Conservation (phyloP, 306 rosid species). For the Trichosanthes truncata region DNA sequence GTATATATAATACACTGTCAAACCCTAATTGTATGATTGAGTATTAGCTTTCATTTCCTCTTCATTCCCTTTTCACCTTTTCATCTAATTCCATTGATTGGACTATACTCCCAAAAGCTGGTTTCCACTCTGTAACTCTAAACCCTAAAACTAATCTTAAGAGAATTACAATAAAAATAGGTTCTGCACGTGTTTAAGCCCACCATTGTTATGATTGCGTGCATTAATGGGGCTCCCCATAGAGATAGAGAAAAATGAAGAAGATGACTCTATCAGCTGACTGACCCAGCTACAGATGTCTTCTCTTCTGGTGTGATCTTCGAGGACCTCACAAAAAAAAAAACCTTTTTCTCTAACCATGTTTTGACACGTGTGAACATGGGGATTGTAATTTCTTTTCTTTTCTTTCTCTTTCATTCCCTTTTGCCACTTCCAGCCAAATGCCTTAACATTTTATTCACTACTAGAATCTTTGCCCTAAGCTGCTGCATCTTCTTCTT, state of each 20-base stretch:
- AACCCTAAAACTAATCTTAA: not conserved
- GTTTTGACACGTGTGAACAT: not conserved
- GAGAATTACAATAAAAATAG: no score
- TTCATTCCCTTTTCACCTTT: slow-evolving; percentile 5
- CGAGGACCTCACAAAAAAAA: not conserved
- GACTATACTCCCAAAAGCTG: not conserved
- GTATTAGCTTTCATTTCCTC: slow-evolving; percentile 2
- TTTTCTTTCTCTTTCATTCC: not conserved
- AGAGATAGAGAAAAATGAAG: not conserved
- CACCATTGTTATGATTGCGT: slow-evolving; percentile 36
- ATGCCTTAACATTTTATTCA: not conserved
- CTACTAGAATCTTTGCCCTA: not conserved
- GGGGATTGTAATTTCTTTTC: not conserved
- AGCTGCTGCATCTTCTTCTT: not conserved
- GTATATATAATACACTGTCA: not conserved
- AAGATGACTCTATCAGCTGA: slow-evolving; percentile 2
- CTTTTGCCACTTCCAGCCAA: not conserved
- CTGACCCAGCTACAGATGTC: slow-evolving; percentile 2
- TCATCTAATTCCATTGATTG: slow-evolving; percentile 1
- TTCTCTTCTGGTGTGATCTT: not conserved
- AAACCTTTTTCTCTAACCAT: not conserved
- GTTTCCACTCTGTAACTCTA: not conserved
- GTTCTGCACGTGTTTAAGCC: slow-evolving; percentile 23
- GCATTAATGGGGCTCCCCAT: slow-evolving; percentile 19
- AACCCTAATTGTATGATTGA: slow-evolving; percentile 3